Evolutionary conservation across 768 basidiomycete genomes (phyloP), one percentile per base, ranked within the genome.

Genomic region (Coprinopsis cinerea): DNA sequence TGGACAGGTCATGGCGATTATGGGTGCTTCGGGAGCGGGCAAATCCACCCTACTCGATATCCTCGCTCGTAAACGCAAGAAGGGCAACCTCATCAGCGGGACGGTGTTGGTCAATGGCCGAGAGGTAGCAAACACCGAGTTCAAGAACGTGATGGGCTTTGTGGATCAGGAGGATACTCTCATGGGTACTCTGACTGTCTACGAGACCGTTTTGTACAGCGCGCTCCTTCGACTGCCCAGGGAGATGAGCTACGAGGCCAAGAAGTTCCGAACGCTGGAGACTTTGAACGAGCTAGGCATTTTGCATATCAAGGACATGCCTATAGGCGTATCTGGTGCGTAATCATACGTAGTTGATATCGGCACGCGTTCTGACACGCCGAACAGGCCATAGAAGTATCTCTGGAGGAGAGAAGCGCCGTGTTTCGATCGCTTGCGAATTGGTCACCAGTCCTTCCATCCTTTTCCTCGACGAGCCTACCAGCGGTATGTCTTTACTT

Each of bases 81-180:
- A 85, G 13, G 96, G 96, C 0, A 50, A 59, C 1, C 20, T 51
- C 5, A 87, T 94, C 5, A 63, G 67, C 28, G 94, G 94, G 2
- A 75, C 75, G 24, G 85, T 84, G 30, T 77, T 91, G 17, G 83
- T 97, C 45, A 98, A 98, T 60, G 94, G 95, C 0, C 75, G 90
- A 2, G 76, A 77, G 52, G 85, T 95, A 22, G 71, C 72, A 37
- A 75, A 90, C 63, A 67, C 73, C 22, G 80, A 87, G 62, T 96
- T 91, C 73, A 85, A 82, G 63, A 80, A 82, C 28, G 86, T 97
- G 4, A 82, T 87, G 55, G 96, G 96, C 25, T 99, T 89, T 56
- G 96, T 99, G 37, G 95, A 99, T 62, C 96, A 99, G 67, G 96
- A 98, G 65, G 96, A 99, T 64, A 96, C 92, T 9, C 68, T 99